Conservation (phyloP, 2,329 filamentous ascomycete species). For the Cladophialophora exuberans region DNA sequence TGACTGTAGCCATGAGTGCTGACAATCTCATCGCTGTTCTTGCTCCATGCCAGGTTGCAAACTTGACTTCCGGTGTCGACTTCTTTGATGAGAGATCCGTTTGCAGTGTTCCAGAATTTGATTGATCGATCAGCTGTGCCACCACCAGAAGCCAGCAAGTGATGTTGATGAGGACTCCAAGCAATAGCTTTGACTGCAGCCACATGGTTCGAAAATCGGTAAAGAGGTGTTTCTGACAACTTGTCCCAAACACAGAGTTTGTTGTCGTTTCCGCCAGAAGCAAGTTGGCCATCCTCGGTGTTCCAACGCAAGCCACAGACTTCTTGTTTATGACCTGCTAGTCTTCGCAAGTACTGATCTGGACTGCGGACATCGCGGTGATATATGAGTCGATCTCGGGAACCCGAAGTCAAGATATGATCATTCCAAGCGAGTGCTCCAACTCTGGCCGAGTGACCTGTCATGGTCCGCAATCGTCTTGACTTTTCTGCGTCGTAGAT, state of each 20-base stretch:
- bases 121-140: constrained; percentile 95
- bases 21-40: constrained; percentile 96
- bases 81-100: constrained; percentile 79
- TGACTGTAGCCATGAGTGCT: constrained; percentile 97
- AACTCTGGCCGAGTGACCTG: constrained; percentile 89
- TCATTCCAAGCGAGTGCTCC: constrained; percentile 97
- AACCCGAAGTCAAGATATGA: constrained; percentile 94
- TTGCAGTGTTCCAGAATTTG: constrained; percentile 95
- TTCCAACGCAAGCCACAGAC: constrained; percentile 98
- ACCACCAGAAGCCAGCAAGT: constrained; percentile 90
- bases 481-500: constrained; percentile 95
- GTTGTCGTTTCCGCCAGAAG: constrained; percentile 96
- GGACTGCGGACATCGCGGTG: constrained; percentile 93
- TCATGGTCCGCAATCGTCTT: constrained; percentile 90
- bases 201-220: constrained; percentile 92
- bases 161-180: constrained; percentile 95
- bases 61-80: constrained; percentile 97
- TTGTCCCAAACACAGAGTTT: constrained; percentile 99
- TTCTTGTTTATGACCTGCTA: constrained; percentile 96
- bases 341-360: constrained; percentile 83
- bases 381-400: constrained; percentile 88
- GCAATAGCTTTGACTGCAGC: constrained; percentile 97
- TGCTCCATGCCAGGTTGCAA: constrained; percentile 97
- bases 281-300: constrained; percentile 89
- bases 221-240: constrained; percentile 85